Conservation (phyloP, 2,329 filamentous ascomycete species). For the Cyphellophora europaea region DNA sequence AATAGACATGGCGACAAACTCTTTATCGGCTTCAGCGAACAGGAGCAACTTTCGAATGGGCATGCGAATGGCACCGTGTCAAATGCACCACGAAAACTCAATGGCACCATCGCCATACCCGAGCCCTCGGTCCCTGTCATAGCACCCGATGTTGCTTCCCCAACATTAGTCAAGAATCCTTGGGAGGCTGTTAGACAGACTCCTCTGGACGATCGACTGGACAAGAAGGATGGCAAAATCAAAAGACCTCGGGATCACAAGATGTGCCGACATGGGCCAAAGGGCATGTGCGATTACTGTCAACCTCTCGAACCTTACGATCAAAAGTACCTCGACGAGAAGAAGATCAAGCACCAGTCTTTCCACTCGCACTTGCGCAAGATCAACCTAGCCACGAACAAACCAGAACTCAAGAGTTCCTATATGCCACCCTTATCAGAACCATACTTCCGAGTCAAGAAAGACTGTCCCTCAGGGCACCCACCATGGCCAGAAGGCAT, state of each 20-base stretch:
- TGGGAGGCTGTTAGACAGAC: slow-evolving; percentile 93
- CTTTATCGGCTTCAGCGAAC: slow-evolving; percentile 70
- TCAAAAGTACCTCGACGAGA: slow-evolving; percentile 76
- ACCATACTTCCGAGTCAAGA: slow-evolving; percentile 82
- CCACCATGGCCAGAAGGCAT: slow-evolving; percentile 92
- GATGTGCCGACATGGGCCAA: slow-evolving; percentile 92
- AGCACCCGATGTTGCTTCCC: slow-evolving; percentile 18
- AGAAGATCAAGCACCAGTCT: slow-evolving; percentile 97
- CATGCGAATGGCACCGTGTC: slow-evolving; percentile 22
- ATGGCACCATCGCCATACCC: slow-evolving; percentile 52
- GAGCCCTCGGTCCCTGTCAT: slow-evolving; percentile 32
- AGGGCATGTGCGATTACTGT: slow-evolving; percentile 99
- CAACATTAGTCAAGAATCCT: slow-evolving; percentile 62
- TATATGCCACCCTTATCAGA: slow-evolving; percentile 94
- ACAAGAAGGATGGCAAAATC: slow-evolving; percentile 86
- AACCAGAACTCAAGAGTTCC: slow-evolving; percentile 83
- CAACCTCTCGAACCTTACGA: slow-evolving; percentile 95
- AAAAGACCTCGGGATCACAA: slow-evolving; percentile 61
- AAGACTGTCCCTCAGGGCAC: slow-evolving; percentile 86
- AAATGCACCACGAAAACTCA: slow-evolving; percentile 56
- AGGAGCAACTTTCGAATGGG: slow-evolving; percentile 42
- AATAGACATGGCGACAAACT: slow-evolving; percentile 92
- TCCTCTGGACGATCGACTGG: slow-evolving; percentile 72
- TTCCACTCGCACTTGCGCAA: slow-evolving; percentile 94
- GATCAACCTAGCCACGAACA: slow-evolving; percentile 92